Evolutionary conservation across 306 rosid species (phyloP), one percentile per base, ranked within the genome.

Genomic region (Dicorynia guianensis): DNA sequence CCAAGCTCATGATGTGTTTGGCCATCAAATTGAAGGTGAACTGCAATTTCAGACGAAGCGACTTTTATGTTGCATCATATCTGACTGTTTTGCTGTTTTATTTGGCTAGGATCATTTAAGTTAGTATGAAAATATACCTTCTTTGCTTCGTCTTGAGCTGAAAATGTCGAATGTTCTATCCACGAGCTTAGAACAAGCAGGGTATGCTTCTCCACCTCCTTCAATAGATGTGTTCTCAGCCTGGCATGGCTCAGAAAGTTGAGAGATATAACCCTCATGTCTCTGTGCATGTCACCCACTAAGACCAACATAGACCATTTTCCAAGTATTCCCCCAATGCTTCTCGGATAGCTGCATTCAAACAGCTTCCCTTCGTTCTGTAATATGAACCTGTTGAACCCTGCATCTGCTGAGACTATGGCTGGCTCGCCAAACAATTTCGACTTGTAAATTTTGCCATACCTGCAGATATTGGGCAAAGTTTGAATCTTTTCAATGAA

Each of bases 221-320:
- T 79, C 43, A 89, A 52, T 0, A 89, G 74, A 66, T 81, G 85
- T 17, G 85, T 84, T 46, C 88, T 76, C 5, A 89, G 90, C 59
- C 92, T 77, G 36, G 89, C 85, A 52, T 87, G 92, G 80, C 92
- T 87, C 49, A 89, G 72, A 68, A 87, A 89, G 58, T 89, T 89
- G 30, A 89, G 84, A 3, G 95, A 89, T 14, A 89, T 89, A 25
- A 48, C 75, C 76, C 95, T 87, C 95, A 89, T 89, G 38, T 87
- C 86, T 73, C 89, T 82, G 20, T 89, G 95, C 95, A 89, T 89
- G 86, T 89, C 95, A 14, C 95, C 95, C 5, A 91, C 93, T 25
- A 90, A 50, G 57, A 93, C 98, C 81, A 93, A 66, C 98, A 93
- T 93, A 20, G 98, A 93, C 98, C 98, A 93, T 81, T 93, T 91